Evolutionary conservation across 2,329 filamentous ascomycete genomes (phyloP).

Genomic region (Bipolaris gigantea): DNA sequence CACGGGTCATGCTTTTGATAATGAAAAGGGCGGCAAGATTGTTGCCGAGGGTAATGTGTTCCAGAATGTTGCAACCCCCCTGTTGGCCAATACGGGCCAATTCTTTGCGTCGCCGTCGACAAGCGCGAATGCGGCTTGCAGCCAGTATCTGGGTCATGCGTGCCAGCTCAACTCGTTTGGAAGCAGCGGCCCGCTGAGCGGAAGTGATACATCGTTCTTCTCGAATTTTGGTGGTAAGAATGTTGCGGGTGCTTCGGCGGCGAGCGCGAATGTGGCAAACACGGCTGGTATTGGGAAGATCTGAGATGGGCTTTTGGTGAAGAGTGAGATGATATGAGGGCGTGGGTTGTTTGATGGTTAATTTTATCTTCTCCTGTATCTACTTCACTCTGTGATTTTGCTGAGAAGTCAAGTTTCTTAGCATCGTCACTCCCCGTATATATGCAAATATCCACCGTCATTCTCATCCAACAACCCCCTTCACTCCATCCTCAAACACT

Average conservation of each 20-base stretch:
- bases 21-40: slow-evolving; percentile 44
- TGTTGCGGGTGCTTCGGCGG: slow-evolving; percentile 47
- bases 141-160: slow-evolving; percentile 52
- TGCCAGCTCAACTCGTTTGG: slow-evolving; percentile 56
- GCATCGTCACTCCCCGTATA: not conserved
- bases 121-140: slow-evolving; percentile 45
- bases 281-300: slow-evolving; percentile 30
- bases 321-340: not conserved
- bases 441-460: not conserved
- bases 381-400: not conserved
- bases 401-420: not conserved
- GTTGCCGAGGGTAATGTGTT: slow-evolving; percentile 63
- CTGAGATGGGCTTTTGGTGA: not conserved
- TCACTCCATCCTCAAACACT: slow-evolving; percentile 14
- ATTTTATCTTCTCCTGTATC: not conserved
- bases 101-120: slow-evolving; percentile 40
- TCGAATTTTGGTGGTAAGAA: slow-evolving; percentile 57
- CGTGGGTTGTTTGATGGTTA: too few relatives aligned
- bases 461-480: too few relatives aligned
- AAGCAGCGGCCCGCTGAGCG: slow-evolving; percentile 30
- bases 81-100: slow-evolving; percentile 47
- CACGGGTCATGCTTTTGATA: slow-evolving; percentile 61
- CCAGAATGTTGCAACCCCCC: slow-evolving; percentile 54
- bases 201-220: slow-evolving; percentile 54
- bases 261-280: slow-evolving; percentile 19